A percentile compares a stretch with the other conserved stretches of the same genome.
phyloP scores from a whole-genome alignment of 768 basidiomycete genomes.

The Lyophyllum semitale region DNA sequence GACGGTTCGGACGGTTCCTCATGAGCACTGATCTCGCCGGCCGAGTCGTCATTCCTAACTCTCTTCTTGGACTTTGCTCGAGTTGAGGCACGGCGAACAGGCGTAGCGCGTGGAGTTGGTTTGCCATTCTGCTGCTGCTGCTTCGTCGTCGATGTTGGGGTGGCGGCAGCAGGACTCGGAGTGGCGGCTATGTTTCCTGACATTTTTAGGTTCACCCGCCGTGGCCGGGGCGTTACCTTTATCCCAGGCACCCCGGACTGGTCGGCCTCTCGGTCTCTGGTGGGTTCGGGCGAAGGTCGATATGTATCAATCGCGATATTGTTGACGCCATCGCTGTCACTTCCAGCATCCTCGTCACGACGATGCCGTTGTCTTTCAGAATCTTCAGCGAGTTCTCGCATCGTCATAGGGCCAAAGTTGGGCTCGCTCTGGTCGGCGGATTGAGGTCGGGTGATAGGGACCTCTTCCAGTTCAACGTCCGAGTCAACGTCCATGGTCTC shows the following conservation, averaged over 20 bases:
- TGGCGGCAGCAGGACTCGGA: neutral
- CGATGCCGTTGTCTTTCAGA: slow-evolving; percentile 22
- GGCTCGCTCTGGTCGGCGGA: neutral
- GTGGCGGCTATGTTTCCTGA: slow-evolving; percentile 2
- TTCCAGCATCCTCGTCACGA: slow-evolving; percentile 6
- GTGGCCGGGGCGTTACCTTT: slow-evolving; percentile 8
- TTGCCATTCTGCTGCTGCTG: neutral
- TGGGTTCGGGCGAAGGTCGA: neutral
- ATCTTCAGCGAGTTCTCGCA: slow-evolving; percentile 65
- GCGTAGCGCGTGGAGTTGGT: neutral
- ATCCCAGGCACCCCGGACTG: neutral
- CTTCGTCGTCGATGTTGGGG: slow-evolving; percentile 7
- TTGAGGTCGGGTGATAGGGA: neutral
- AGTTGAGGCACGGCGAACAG: slow-evolving; percentile 6
- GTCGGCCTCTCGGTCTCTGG: neutral
- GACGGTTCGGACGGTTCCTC: slow-evolving; percentile 20
- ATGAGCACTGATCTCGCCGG: slow-evolving; percentile 13
- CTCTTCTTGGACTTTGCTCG: slow-evolving; percentile 18
- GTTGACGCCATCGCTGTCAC: slow-evolving; percentile 2
- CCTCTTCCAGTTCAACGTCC: slow-evolving; percentile 32
- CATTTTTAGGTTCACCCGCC: slow-evolving; percentile 8
- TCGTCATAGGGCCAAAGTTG: slow-evolving; percentile 49
- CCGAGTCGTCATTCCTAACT: slow-evolving; percentile 15
- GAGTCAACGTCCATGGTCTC: slow-evolving; percentile 37
- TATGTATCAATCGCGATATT: slow-evolving; percentile 6